Evolutionary conservation across 257 asterid genomes (phyloP).

Genomic region (Anisodus tanguticus): DNA sequence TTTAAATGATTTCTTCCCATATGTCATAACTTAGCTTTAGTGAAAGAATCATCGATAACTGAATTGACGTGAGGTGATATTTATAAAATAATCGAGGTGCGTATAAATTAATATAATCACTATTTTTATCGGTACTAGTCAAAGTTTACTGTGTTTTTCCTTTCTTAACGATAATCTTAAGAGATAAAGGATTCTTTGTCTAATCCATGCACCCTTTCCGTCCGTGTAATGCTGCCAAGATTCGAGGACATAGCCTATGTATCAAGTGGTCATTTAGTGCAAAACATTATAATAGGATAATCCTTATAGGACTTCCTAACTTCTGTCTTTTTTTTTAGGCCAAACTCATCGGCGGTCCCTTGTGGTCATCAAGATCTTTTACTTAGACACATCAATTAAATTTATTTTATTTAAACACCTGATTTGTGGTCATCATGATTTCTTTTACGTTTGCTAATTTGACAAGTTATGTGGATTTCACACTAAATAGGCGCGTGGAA

Average conservation of each 20-base stretch:
- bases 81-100: no score
- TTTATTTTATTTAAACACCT: no score
- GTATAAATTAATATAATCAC: no score
- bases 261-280: neutral
- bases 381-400: no score
- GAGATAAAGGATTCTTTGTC: neutral
- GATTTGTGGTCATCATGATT: no score
- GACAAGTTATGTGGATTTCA: no score
- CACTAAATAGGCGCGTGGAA: no score
- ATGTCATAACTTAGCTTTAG: neutral
- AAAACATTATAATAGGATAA: slow-evolving; percentile 1
- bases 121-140: neutral
- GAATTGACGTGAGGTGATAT: no score
- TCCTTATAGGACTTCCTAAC: neutral
- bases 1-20: neutral
- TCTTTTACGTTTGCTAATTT: no score
- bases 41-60: neutral
- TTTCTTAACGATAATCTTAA: neutral
- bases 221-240: neutral
- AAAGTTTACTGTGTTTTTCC: neutral
- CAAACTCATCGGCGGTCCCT: no score
- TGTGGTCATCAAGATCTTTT: no score
- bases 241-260: neutral
- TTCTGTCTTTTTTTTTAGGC: neutral
- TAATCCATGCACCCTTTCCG: neutral